Conservation (phyloP, 2,329 filamentous ascomycete species). For the Fusarium illudens region DNA sequence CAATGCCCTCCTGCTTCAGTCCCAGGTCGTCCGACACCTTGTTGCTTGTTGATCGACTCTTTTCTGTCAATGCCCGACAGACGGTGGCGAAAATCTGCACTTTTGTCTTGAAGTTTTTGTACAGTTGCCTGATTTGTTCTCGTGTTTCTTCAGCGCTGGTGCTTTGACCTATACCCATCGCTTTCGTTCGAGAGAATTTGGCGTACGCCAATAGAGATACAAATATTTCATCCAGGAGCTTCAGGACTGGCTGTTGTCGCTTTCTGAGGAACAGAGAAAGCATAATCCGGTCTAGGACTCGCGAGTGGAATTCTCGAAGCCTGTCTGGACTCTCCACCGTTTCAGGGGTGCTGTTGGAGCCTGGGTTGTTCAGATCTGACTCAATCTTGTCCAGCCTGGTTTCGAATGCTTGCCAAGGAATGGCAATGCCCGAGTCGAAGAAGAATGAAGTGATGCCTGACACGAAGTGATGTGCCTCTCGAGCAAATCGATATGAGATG, state of each 20-base stretch:
- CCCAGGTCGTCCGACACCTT: constrained; percentile 43
- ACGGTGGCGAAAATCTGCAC: constrained; percentile 78
- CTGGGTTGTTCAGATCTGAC: constrained; percentile 58
- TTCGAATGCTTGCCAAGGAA: constrained; percentile 77
- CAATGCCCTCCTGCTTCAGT: constrained; percentile 50
- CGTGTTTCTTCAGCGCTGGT: constrained; percentile 12
- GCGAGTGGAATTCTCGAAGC: constrained; percentile 75
- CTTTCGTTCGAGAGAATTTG: constrained; percentile 55
- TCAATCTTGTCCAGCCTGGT: constrained; percentile 71
- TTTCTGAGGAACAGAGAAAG: constrained; percentile 77
- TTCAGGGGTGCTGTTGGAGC: constrained; percentile 46
- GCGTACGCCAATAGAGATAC: constrained; percentile 75
- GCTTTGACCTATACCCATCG: constrained; percentile 41
- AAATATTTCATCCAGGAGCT: constrained; percentile 81
- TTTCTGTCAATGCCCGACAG: constrained; percentile 73
- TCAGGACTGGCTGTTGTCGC: constrained; percentile 76
- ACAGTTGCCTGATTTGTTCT: constrained; percentile 57
- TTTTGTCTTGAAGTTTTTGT: constrained; percentile 74
- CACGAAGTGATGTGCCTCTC: constrained; percentile 84
- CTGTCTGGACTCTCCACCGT: constrained; percentile 65
- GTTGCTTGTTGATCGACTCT: constrained; percentile 54
- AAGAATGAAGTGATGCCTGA: constrained; percentile 78
- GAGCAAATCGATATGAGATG: constrained; percentile 66
- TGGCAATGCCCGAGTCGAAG: constrained; percentile 78
- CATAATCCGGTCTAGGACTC: constrained; percentile 78